Evolutionary conservation across 805 yeast genomes (phyloP), one percentile per base, ranked within the genome.

Genomic region (Pichia kluyveri): DNA sequence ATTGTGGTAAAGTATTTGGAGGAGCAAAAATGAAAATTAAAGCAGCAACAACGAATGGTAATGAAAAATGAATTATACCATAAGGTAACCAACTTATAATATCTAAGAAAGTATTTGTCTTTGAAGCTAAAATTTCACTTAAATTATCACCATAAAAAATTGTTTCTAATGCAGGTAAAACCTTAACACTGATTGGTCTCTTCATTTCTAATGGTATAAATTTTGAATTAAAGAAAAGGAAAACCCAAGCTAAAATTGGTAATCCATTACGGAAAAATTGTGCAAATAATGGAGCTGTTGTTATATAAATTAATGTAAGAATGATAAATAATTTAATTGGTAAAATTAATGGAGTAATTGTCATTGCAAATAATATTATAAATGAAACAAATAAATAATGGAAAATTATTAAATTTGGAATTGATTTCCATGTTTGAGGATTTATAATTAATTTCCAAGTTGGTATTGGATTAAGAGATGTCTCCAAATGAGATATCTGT

Each of bases 31-130:
- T 54, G 59, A 88, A 91, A 43, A 87, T 67, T 45, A 89, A 61
- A 2, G 72, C 77, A 0, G 97, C 91, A 39, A 86, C 86, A 6
- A 91, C 78, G 60, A 90, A 88, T 4, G 99, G 98, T 14, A 87
- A 77, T n/a, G 86, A 80, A 59, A 86, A 91, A 68, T 91, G 99
- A 49, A 86, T 71, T 14, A 93, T 62, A 2, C 99, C 99, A 62
- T 91, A 91, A 1, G 99, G 98, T 36, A 93, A 62, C 97, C 97
- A 91, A 8, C 96, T 96, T 40, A 88, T 56, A 9, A 91, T 69
- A 61, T 91, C 98, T 44, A 87, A 69, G 8, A 80, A 59, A 1
- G 86, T 66, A 49, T 73, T 77, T 19, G 84, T 82, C 17, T 82
- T 71, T 8, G 91, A 78, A 1, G 97, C 95, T 58, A 90, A 72